Conservation (phyloP, 345 rosid genomes). For the Heritiera littoralis region DNA sequence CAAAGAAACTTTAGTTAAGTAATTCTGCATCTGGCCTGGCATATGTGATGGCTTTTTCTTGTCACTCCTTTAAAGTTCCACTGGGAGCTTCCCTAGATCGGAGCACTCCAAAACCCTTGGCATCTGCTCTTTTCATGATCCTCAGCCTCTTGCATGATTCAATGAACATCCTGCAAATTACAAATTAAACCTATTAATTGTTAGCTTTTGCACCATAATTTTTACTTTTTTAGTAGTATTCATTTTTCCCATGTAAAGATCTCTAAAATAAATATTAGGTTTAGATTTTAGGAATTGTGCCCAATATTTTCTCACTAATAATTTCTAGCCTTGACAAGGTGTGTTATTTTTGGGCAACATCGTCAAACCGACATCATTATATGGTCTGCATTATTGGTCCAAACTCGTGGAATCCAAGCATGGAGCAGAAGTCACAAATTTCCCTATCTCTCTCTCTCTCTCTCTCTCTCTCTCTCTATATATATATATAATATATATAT, state of each 20-base stretch:
- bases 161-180: constrained; percentile 10
- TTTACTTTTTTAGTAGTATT: neutral
- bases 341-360: too few species aligned
- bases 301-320: too few species aligned
- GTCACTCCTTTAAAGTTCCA: constrained; percentile 11
- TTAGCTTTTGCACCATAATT: neutral
- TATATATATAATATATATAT: too few species aligned
- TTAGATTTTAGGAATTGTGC: too few species aligned
- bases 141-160: constrained; percentile 51
- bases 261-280: too few species aligned
- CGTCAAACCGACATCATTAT: too few species aligned
- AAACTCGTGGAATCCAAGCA: too few species aligned
- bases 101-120: constrained; percentile 49
- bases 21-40: neutral
- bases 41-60: neutral
- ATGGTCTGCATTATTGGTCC: too few species aligned
- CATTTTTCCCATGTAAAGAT: neutral
- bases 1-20: constrained; percentile 21
- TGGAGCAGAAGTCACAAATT: too few species aligned
- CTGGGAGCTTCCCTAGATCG: constrained; percentile 6
- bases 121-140: constrained; percentile 70
- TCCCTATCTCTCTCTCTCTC: too few species aligned
- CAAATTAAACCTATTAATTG: neutral
- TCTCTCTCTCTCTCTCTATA: too few species aligned
- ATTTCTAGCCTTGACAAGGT: too few species aligned